Base-by-base conservation (phyloP, 371 early-diverging fungal genomes). In the Vittaforma corneae region DNA sequence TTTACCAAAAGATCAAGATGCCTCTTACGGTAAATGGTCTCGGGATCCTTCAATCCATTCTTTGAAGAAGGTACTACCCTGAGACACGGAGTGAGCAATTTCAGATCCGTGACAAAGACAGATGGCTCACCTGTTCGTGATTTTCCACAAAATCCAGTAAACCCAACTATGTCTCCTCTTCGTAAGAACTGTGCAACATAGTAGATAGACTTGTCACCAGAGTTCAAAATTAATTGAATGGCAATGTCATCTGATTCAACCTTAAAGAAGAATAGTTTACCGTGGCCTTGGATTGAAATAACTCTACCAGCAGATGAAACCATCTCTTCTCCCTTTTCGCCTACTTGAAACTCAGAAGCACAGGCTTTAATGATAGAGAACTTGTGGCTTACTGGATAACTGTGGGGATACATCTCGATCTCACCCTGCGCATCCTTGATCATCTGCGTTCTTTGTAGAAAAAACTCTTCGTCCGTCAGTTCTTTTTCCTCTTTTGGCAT, bases 1-100 rank as follows among this genome's bases (percentile, higher is more conserved):
- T 97, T 98, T 88, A 97, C 91, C 81, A 97, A 88, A 75, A 98
- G 83, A 82, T 98, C 99, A 58, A 98, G 82, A 79, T 93, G 94
- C 74, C 99, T 88, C 82, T 91, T 89, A 71, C 99, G 88, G 83
- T 92, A 98, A 57, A 93, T 85, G 6, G 86, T 79, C 81, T 97
- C 99, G 78, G 89, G 83, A 67, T 82, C 79, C 82, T 87, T 92
- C 81, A 97, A 85, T 20, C 94, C 93, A 74, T 86, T 92, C 82
- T 92, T 86, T 57, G 87, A 86, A 77, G 87, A 91, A 69, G 98
- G 98, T 77, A 95, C 82, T 81, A 89, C 91, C 72, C 88, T 87
- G 72, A 95, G 82, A 80, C 98, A 97, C 30, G 96, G 96, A 16
- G 92, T 78, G 52, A 97, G 85, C 52, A 95, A 81, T 24, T 73